These are phyloP conservation scores for Apiospora phragmitis DNA, from an alignment of 2,329 filamentous ascomycete species.

Conservation along the genomic window DNA sequence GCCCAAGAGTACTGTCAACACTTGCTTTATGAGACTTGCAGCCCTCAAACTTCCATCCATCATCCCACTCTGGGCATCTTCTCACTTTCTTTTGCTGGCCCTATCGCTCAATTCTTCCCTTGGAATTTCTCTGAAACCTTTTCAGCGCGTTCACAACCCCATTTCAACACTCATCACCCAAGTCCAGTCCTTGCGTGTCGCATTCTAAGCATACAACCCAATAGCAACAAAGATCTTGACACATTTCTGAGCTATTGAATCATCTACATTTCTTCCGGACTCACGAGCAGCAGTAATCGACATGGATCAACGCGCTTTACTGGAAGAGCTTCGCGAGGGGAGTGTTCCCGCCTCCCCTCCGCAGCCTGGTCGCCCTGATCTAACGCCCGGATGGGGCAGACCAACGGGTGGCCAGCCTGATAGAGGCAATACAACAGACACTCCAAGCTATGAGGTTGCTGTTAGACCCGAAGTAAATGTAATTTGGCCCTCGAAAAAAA, in stretches of 20 bases:
- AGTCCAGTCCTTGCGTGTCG: no score
- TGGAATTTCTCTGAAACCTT: no score
- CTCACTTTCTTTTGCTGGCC: no score
- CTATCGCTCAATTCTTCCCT: no score
- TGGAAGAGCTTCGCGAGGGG: background rate
- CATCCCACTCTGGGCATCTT: no score
- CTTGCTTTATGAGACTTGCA: no score
- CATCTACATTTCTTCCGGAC: background rate
- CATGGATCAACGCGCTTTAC: background rate
- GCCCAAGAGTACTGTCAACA: no score
- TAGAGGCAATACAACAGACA: background rate
- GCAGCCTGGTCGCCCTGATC: background rate
- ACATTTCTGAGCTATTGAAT: no score
- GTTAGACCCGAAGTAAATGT: background rate
- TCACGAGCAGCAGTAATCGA: background rate
- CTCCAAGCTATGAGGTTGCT: background rate
- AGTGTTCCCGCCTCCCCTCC: background rate
- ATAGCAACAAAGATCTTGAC: background rate
- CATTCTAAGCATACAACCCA: no score
- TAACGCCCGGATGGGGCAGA: background rate
- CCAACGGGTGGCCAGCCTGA: background rate
- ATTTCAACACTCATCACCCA: no score
- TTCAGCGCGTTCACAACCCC: no score
- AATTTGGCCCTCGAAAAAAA: background rate
- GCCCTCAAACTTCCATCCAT: no score